Base-by-base conservation (phyloP, 2,329 filamentous ascomycete species). In the Chrysoporthe deuterocubensis region DNA sequence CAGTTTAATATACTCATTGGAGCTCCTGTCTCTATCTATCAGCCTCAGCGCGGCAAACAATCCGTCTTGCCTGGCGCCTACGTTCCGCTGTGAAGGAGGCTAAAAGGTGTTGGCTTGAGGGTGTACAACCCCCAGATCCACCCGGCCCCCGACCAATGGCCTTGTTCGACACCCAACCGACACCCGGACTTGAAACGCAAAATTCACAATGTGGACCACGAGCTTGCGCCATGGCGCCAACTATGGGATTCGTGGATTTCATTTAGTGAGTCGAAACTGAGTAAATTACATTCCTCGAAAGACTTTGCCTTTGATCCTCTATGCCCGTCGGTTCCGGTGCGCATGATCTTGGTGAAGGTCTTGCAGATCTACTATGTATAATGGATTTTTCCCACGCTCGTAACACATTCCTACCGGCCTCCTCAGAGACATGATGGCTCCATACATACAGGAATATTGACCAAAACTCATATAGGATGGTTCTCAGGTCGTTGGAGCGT, bases 101-200 rank as follows among this genome's bases (percentile, higher is more conserved):
- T 14, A n/a, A 46, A 46, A 26, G 43, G 14, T 34, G 14, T 44
- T 26, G 59, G 42, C 32, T 21, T 61, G 32, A 61, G 59, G 48
- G 32, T 43, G 26, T 46, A 46, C 42, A 21, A 9, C 42, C 42
- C 14, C 1, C 40, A 37, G 59, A 44, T 43, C 59, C 59, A 61
- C 59, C 21, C 14, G 42, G 59, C 59, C 42, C 40, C 59, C 59
- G 37, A 42, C 59, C 59, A 61, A 61, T 61, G 59, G 59, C 42
- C 26, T 4, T 6, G 26, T 34, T n/a, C 43, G 42, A 34, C 59
- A 26, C 14, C 42, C 21, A 61, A 46, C 13, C 42, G 26, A 37
- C 16, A 46, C 42, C 42, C 42, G 42, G 59, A 61, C 59, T 48
- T 61, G 59, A 61, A 61, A 61, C 59, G 26, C 40, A 61, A 26